Evolutionary conservation across 176 grass and related monocot genomes (phyloP), one percentile per base, ranked within the genome.

Genomic region (Rhipidocladum racemiflorum): DNA sequence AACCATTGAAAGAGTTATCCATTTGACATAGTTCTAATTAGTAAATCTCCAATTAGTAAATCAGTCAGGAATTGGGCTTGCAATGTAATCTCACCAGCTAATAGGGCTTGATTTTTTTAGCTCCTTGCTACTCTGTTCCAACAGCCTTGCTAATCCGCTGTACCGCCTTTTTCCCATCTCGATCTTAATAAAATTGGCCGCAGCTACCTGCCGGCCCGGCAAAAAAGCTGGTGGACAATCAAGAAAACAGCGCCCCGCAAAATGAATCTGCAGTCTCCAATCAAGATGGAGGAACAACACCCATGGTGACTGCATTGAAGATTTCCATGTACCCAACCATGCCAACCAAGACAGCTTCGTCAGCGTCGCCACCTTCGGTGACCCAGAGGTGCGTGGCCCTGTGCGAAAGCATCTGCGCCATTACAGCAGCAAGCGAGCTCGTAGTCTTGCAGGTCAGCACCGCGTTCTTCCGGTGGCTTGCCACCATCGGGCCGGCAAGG

Each of bases 321-420:
- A 93, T 87, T 35, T 87, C 77, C 20, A 66, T 69, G 76, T 87
- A 93, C 20, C 87, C 88, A 77, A 93, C 73, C 38, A 92, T 32
- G 30, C 30, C 30, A 65, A 93, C 68, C 72, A 93, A 78, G 66
- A 85, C 40, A 21, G 64, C 72, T 15, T 82, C 72, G 16, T 84
- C 76, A 0, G 13, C 21, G 15, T 78, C 46, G 13, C 23, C 87
- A 53, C 54, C 87, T 10, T 87, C 44, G 7, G 73, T 82, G 28
- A 93, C 85, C 87, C 91, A 93, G 46, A 93, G 55, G 64, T 90
- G 87, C n/a, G 85, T 85, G 17, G 85, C 78, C 77, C 87, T 70
- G 49, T 90, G 82, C 56, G 91, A 85, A 43, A 93, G 72, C 87
- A 87, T 85, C 87, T 93, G 85, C 13, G 85, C 91, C 91, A 93